Evolutionary conservation across 2,329 filamentous ascomycete species (phyloP).

Genomic region (Cladosporium phlei): DNA sequence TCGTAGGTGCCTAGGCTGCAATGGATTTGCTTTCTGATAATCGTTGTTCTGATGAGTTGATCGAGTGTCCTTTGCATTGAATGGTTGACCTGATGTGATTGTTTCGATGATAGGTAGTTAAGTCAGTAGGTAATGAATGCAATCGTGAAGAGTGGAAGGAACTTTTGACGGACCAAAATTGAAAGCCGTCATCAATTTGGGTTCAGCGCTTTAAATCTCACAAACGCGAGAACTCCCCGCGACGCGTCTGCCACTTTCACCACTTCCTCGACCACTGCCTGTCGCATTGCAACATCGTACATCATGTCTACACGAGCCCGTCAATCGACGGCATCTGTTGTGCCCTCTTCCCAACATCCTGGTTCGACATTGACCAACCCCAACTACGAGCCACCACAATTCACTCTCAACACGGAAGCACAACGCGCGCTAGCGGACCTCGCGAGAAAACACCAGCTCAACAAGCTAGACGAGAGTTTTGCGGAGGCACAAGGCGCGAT

Average conservation of each 20-base stretch:
- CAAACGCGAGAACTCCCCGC: too few relatives aligned
- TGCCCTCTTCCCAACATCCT: background rate
- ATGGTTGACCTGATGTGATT: too few relatives aligned
- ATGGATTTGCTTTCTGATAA: too few relatives aligned
- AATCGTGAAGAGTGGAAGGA: too few relatives aligned
- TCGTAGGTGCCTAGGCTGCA: too few relatives aligned
- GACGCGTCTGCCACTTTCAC: background rate
- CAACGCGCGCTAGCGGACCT: slow-evolving; percentile 46
- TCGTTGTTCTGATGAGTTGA: too few relatives aligned
- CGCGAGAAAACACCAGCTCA: slow-evolving; percentile 37
- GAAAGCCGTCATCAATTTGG: too few relatives aligned
- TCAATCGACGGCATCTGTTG: background rate
- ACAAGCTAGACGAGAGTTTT: slow-evolving; percentile 46
- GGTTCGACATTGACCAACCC: background rate
- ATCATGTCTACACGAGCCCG: background rate
- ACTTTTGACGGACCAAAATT: too few relatives aligned
- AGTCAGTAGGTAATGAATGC: too few relatives aligned
- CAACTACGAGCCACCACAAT: slow-evolving; percentile 50
- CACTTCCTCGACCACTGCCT: background rate
- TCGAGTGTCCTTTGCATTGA: too few relatives aligned
- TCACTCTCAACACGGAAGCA: slow-evolving; percentile 46
- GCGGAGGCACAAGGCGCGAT: slow-evolving; percentile 44
- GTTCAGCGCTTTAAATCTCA: too few relatives aligned
- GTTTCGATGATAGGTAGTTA: too few relatives aligned
- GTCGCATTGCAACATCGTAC: background rate